Percentiles rank a stretch among this genome's conserved stretches.
These are phyloP conservation scores for Globisporangium carolinianum DNA, from an alignment of 352 stramenopile species.

Conservation along the genomic window DNA sequence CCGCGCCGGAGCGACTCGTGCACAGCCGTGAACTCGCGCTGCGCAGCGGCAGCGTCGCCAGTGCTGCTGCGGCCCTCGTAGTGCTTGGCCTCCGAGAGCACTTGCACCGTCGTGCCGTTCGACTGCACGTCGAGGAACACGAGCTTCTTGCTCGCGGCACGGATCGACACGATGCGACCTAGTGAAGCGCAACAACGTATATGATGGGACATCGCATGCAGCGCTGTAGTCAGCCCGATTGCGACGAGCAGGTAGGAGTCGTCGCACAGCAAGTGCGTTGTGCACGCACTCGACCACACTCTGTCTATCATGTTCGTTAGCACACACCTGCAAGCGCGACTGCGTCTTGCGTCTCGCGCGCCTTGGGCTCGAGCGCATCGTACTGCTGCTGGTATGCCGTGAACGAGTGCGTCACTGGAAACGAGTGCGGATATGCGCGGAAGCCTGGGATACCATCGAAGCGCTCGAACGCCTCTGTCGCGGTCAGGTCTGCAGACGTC, in stretches of 20 bases:
- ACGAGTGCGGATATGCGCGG: conserved; percentile 54
- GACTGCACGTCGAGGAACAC: conserved; percentile 74
- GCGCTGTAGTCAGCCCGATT: no score
- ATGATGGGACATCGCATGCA: neutral
- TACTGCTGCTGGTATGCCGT: conserved; percentile 58
- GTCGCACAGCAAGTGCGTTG: neutral
- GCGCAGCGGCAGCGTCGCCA: conserved; percentile 21
- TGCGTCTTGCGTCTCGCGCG: conserved; percentile 39
- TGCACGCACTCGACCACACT: neutral
- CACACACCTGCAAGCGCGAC: conserved; percentile 47
- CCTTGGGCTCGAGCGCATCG: conserved; percentile 39
- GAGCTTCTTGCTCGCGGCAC: conserved; percentile 76
- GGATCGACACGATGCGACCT: conserved; percentile 73
- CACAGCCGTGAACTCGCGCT: conserved; percentile 49
- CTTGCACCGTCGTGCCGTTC: conserved; percentile 58
- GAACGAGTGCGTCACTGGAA: conserved; percentile 61
- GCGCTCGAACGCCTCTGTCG: conserved; percentile 39
- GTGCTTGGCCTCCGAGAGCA: conserved; percentile 72
- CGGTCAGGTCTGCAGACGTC: conserved; percentile 10
- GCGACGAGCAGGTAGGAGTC: no score
- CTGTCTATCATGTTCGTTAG: no score
- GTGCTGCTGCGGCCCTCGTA: conserved; percentile 31
- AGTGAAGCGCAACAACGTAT: neutral
- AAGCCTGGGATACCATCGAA: conserved; percentile 51
- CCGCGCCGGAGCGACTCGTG: conserved; percentile 72